Base-by-base conservation (phyloP, 2,329 filamentous ascomycete species). In the Fusarium ambrosium region DNA sequence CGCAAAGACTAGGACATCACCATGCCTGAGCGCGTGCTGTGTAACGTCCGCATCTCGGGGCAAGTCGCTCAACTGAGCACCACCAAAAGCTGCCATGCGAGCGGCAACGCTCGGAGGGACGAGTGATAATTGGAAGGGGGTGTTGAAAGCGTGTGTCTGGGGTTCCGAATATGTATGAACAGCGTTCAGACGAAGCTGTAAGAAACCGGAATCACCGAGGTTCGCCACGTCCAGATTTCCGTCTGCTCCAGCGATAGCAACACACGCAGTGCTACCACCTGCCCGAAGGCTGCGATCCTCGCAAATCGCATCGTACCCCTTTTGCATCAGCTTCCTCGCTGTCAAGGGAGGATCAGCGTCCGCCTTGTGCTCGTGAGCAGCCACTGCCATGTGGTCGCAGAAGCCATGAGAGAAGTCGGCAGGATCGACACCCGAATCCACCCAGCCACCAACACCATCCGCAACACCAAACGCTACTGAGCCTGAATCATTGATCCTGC, bases 141-240 rank as follows among this genome's bases (percentile, higher is more conserved):
- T 98, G 84, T 99, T 99, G 89, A 99, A 99, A 51, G 93, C 95
- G 82, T 99, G 97, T 1, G 95, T 98, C 84, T 99, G 97, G 27
- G 95, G 93, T 58, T 92, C 90, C 2, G 95, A 97, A 80, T 92
- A 92, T 66, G 93, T 90, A 82, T 97, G 93, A 36, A 99, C 94
- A 16, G 93, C 94, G 76, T 96, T 97, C 29, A 94, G 89, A 16
- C 95, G 92, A 70, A 98, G 87, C 71, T 97, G 93, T 66, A 98
- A 89, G 82, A 95, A 98, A 36, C 97, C 97, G 29, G 95, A 98
- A 85, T 99, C 97, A 74, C 97, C 97, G 37, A 99, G 88, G 84
- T 99, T 99, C 70, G 97, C 97, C 64, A 97, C 91, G 80, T 98
- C 94, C 55, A 98, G 86, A 34, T 85, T 89, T 14, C 97, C 97